Base-by-base conservation (phyloP, 805 yeast genomes). In the Isabelozyma pseudorhagii region DNA sequence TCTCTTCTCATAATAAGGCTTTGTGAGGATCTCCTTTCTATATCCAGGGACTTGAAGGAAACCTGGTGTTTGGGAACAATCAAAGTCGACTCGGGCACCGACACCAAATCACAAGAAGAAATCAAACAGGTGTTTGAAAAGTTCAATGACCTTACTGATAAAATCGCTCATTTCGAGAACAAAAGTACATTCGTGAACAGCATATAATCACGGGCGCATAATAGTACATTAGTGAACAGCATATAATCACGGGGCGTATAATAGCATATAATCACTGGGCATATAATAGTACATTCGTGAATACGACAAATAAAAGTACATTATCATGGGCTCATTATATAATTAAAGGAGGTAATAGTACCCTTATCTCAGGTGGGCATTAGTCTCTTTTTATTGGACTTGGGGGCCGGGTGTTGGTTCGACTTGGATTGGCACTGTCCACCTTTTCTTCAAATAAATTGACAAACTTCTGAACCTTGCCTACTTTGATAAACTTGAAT, bases 1-100 rank as follows among this genome's bases (percentile, higher is more conserved):
- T 75, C 84, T 0, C 66, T 78, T 47, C 70, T 76, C 1, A 79
- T 81, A 3, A 72, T 81, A 8, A 64, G 83, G 47, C 64, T 80
- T 13, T 74, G 82, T 40, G 83, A 81, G 53, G 85, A 82, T 49
- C 63, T 82, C 38, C 61, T 82, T 11, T 59, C 74, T 1, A 69
- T 81, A 1, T 78, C 84, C 1, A 61, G 81, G 42, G 70, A 72
- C 0, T 61, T 82, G 43, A 77, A 78, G 54, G 85, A 81, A 59
- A 71, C 78, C 3, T 82, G 85, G 86, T 75, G 81, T 40, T 62
- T 82, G 47, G 84, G 83, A 3, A 79, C 81, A 21, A 66, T 80
- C 47, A 78, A 78, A 39, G 72, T 69, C 11, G 53, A 49, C 8
- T 53, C 52, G 10, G 49, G 48, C 11, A 44, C 56, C 29, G 60